Evolutionary conservation across 352 stramenopile genomes (phyloP).

Genomic region (Globisporangium ultimum): DNA sequence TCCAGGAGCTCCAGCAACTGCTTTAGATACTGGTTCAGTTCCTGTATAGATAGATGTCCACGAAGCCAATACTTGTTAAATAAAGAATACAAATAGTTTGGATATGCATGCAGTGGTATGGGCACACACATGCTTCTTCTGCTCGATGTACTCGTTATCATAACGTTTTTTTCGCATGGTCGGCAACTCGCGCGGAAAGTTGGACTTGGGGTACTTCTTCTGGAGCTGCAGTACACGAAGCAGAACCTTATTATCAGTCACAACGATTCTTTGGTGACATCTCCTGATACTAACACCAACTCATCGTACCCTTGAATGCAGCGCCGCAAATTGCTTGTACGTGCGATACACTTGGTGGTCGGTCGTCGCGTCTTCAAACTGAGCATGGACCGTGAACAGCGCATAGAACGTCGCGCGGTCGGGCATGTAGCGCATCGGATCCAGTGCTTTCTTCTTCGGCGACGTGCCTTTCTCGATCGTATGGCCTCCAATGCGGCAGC

Average conservation of each 20-base stretch:
- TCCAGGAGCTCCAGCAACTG: constrained; percentile 48
- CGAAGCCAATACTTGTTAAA: no score
- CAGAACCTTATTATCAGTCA: not conserved
- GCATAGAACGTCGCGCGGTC: constrained; percentile 47
- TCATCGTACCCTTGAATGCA: constrained; percentile 40
- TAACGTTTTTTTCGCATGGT: constrained; percentile 70
- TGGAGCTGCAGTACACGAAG: constrained; percentile 30
- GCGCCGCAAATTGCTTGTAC: constrained; percentile 57
- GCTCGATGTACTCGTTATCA: constrained; percentile 72
- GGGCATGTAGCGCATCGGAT: constrained; percentile 66
- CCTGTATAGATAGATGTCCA: constrained; percentile 12
- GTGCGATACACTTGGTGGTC: constrained; percentile 58
- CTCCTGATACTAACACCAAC: no score
- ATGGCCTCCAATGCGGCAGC: constrained; percentile 51
- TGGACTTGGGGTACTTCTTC: constrained; percentile 75
- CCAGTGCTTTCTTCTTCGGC: constrained; percentile 67
- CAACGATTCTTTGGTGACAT: no score
- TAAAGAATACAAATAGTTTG: not conserved
- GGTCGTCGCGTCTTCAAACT: constrained; percentile 34
- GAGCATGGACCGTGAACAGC: constrained; percentile 54
- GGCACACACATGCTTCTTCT: constrained; percentile 40
- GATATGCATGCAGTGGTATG: not conserved
- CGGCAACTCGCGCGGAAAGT: constrained; percentile 54
- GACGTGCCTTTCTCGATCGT: constrained; percentile 64
- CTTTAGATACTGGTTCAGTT: constrained; percentile 57